These are phyloP conservation scores for Populus hybrid DNA, from an alignment of 441 rosid species.

Conservation along the genomic window DNA sequence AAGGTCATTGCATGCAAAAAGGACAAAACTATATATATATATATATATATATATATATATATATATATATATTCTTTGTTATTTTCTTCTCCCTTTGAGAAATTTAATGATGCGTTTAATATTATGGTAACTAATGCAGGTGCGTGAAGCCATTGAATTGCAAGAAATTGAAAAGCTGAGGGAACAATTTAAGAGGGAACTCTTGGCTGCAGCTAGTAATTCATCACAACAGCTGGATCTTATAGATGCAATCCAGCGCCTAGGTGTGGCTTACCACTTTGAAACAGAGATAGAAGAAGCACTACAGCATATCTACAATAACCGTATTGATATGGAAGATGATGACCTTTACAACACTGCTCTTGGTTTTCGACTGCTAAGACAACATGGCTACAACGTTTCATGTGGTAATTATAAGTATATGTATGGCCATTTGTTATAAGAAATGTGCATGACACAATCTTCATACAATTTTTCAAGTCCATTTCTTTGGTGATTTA, in stretches of 20 bases:
- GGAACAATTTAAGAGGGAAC: background rate
- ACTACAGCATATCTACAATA: background rate
- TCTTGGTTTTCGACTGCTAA: background rate
- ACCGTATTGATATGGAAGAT: background rate
- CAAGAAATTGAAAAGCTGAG: background rate
- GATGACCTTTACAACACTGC: background rate
- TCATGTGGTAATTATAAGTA: background rate
- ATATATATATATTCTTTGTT: too few relatives aligned
- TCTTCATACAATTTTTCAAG: too few relatives aligned
- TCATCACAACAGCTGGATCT: background rate
- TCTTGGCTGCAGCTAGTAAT: too few relatives aligned
- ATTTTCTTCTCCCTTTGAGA: too few relatives aligned
- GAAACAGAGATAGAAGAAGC: background rate
- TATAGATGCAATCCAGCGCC: slow-evolving; percentile 4
- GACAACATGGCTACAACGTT: background rate
- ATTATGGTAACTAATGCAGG: too few relatives aligned
- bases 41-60: too few relatives aligned
- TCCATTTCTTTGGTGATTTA: too few relatives aligned
- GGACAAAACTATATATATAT: too few relatives aligned
- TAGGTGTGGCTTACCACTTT: slow-evolving; percentile 16
- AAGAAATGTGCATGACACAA: too few relatives aligned
- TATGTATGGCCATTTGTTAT: too few relatives aligned
- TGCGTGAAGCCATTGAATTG: too few relatives aligned
- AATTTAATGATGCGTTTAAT: too few relatives aligned
- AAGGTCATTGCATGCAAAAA: background rate